Evolutionary conservation across 495 filamentous ascomycete genomes (phyloP).

Genomic region (Penicillium cinerascens): DNA sequence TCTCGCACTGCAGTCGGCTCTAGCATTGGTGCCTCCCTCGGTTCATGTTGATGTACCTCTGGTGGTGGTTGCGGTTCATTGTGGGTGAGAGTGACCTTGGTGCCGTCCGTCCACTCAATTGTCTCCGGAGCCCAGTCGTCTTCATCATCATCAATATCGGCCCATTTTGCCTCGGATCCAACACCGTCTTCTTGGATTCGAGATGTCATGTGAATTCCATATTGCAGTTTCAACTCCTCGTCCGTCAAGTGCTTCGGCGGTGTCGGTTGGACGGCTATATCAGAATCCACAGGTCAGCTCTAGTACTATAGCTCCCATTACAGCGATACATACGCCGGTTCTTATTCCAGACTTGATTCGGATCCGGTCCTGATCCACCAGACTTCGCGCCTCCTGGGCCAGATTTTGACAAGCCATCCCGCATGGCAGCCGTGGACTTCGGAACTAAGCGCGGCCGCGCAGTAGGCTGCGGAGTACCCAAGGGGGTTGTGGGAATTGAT

Average conservation of each 20-base stretch:
- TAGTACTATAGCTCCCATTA: background rate
- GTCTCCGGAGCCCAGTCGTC: conserved; percentile 97
- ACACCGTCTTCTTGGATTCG: conserved; percentile 79
- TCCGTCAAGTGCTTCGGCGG: conserved; percentile 92
- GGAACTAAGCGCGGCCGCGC: conserved; percentile 61
- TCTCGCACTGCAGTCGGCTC: conserved; percentile 27
- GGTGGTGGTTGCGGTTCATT: conserved; percentile 27
- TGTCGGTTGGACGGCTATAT: conserved; percentile 67
- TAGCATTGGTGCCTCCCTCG: conserved; percentile 22
- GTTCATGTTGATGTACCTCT: conserved; percentile 20
- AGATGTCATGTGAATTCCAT: conserved; percentile 93
- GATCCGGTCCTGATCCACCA: conserved; percentile 59
- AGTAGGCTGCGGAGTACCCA: conserved; percentile 40
- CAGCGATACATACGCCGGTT: conserved; percentile 72
- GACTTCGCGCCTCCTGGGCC: conserved; percentile 41
- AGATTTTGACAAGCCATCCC: conserved; percentile 49
- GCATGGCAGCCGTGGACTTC: conserved; percentile 58
- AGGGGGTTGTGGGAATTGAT: conserved; percentile 38
- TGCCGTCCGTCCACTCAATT: conserved; percentile 96
- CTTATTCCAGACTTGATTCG: conserved; percentile 90
- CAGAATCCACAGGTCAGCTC: conserved; percentile 26
- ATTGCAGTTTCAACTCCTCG: conserved; percentile 92
- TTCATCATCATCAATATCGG: conserved; percentile 97
- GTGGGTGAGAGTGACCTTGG: conserved; percentile 78
- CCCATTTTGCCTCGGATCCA: conserved; percentile 89